Base-by-base conservation (phyloP, 2,329 filamentous ascomycete genomes). In the Aureobasidium sp. region DNA sequence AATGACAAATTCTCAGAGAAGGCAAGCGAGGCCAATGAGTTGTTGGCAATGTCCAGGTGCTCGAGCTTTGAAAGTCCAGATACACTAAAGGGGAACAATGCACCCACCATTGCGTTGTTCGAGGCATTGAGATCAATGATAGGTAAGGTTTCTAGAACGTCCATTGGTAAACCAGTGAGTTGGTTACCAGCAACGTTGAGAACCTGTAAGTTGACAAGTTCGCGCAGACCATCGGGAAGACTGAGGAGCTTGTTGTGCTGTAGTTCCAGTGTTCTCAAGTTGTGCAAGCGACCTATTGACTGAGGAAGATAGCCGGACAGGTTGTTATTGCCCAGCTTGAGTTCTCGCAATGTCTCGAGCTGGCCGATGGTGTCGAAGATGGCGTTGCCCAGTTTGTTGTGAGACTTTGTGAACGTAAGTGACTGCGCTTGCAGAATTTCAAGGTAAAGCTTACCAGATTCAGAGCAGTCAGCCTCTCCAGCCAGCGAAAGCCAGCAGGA, bases 181-280 rank as follows among this genome's bases (percentile, higher is more conserved):
- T 83, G 82, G 68, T 99, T 99, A 66, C 91, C 85, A 62, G 87
- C 85, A 25, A 97, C 72, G 70, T 96, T 93, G 56, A 97, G 77
- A 11, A 89, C 82, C 29, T 89, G 86, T 34, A 99, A 81, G 27
- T 82, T 83, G 2, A 78, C 77, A 65, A 97, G 81, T 31, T 84
- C 82, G n/a, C 81, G 80, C 1, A 97, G 71, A 14, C 83, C 82
- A 11, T 82, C 75, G 0, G 91, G 90, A 17, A 99, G 77, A 1
- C 80, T 79, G 8, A 87, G 85, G 22, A 99, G 80, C 64, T 85
- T 84, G 74, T 99, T 99, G 15, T 84, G 83, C 65, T 90, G 89
- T 9, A 97, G 70, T 65, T 97, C 92, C 9, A 97, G 78, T 20
- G 86, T 82, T 72, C 97, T 91, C 0, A 99, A 79, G 56, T 86